These are phyloP conservation scores for Leptosphaerulina australis DNA, from an alignment of 2,329 filamentous ascomycete genomes.

Conservation along the genomic window DNA sequence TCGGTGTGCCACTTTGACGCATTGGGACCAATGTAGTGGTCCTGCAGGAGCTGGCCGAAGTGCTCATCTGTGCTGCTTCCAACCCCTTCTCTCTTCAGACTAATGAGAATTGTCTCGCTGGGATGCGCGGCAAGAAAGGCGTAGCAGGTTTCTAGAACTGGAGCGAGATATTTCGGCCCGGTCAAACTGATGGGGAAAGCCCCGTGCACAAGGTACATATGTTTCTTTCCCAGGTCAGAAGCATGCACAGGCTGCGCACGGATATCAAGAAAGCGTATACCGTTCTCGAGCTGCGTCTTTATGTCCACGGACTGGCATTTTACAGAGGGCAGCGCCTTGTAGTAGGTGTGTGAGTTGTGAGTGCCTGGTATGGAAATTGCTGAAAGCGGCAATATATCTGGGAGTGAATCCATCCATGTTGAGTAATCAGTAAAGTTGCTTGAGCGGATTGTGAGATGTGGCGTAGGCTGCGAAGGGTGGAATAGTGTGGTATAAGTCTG, in stretches of 20 bases:
- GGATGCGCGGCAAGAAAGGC: conserved; percentile 78
- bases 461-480: conserved; percentile 52
- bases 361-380: conserved; percentile 91
- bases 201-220: conserved; percentile 83
- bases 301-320: conserved; percentile 86
- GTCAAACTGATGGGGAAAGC: conserved; percentile 87
- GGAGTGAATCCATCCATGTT: conserved; percentile 83
- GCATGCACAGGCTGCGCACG: conserved; percentile 72
- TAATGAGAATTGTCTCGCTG: conserved; percentile 82
- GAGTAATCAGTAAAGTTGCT: conserved; percentile 59
- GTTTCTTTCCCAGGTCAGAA: conserved; percentile 64
- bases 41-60: conserved; percentile 73
- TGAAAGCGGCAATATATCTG: conserved; percentile 74
- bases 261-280: conserved; percentile 93
- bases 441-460: conserved; percentile 41
- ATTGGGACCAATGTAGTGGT: conserved; percentile 69
- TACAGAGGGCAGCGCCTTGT: conserved; percentile 86
- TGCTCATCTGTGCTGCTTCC: conserved; percentile 80
- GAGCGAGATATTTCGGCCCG: conserved; percentile 77
- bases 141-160: conserved; percentile 73
- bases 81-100: conserved; percentile 87
- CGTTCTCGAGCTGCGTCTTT: conserved; percentile 80
- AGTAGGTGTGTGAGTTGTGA: conserved; percentile 88
- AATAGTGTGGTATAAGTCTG: conserved; percentile 53
- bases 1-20: conserved; percentile 76